Base-by-base conservation (phyloP, 306 rosid species). In the Erythrophleum fordii region DNA sequence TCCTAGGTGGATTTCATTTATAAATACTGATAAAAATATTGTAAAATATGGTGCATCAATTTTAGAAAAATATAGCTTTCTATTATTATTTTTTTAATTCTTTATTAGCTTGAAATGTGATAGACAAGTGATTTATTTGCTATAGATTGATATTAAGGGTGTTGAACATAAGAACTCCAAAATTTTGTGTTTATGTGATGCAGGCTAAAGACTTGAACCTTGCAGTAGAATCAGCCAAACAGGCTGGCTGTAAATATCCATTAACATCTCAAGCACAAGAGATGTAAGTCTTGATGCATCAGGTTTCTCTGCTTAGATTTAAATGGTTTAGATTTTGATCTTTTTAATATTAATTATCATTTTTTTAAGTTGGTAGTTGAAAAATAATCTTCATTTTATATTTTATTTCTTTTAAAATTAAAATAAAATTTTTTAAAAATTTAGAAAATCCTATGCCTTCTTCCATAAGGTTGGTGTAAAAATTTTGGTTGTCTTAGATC, bases 151-250 rank as follows among this genome's bases (percentile, higher is more conserved):
- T 44, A 1, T 66, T 59, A 42, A 14, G n/a, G 76, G 73, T 41
- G 29, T 51, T 67, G 56, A 60, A 48, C 66, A 6, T 61, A 71
- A 76, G 17, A 34, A 8, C 70, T 45, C n/a, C n/a, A 13, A 72
- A 66, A 17, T 62, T 74, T 28, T 67, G 26, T 72, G 48, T 53
- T 39, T 18, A 35, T 11, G 18, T n/a, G 69, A 39, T 61, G 68
- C 92, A 94, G 98, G 90, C 87, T 58, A 94, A 94, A 77, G 97
- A 94, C 84, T 85, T 94, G 65, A 94, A 85, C 80, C 88, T 94
- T 70, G 97, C 97, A 45, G 87, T 83, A 75, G 91, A 89, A 82
- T 92, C 98, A 66, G 98, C 97, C 82, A 73, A 77, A 45, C 85
- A 85, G 78, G 81, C 86, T 69, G 98, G 92, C 70, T 80, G 85